Percentiles rank a stretch among this genome's conserved stretches.
These are phyloP conservation scores for Elymus sibiricus DNA, from an alignment of 176 grass and related monocot genomes.

Conservation along the genomic window DNA sequence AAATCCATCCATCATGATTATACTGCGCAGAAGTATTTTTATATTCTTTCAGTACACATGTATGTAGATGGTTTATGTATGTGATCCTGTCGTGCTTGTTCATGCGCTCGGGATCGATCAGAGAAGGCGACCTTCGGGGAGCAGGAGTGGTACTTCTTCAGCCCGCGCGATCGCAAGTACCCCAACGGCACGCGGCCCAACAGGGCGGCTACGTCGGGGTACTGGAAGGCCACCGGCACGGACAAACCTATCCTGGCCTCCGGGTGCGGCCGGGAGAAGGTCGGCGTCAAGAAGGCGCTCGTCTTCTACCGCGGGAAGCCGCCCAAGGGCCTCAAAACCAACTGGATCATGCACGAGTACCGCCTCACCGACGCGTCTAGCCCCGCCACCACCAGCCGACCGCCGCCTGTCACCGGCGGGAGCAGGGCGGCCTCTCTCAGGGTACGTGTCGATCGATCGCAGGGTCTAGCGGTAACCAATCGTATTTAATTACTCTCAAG, in stretches of 20 bases:
- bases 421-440: constrained; percentile 61
- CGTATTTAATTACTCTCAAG: neutral
- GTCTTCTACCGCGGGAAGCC: constrained; percentile 96
- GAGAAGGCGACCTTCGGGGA: constrained; percentile 85
- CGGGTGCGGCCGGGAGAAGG: constrained; percentile 44
- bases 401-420: neutral
- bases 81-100: neutral
- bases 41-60: neutral
- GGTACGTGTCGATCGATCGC: constrained; percentile 38
- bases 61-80: neutral
- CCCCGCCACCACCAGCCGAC: neutral
- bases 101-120: constrained; percentile 15
- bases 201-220: constrained; percentile 81
- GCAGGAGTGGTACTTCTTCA: constrained; percentile 98
- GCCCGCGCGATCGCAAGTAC: constrained; percentile 95
- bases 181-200: constrained; percentile 85
- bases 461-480: neutral
- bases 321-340: constrained; percentile 77
- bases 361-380: constrained; percentile 48
- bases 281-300: constrained; percentile 91
- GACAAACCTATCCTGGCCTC: constrained; percentile 78
- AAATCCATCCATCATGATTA: neutral
- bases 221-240: constrained; percentile 97
- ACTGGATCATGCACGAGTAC: constrained; percentile 99
- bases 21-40: neutral